Percentiles rank a stretch among this genome's conserved stretches.
Evolutionary conservation across 2,329 filamentous ascomycete species (phyloP).

Genomic region (Westerdykella sp.): DNA sequence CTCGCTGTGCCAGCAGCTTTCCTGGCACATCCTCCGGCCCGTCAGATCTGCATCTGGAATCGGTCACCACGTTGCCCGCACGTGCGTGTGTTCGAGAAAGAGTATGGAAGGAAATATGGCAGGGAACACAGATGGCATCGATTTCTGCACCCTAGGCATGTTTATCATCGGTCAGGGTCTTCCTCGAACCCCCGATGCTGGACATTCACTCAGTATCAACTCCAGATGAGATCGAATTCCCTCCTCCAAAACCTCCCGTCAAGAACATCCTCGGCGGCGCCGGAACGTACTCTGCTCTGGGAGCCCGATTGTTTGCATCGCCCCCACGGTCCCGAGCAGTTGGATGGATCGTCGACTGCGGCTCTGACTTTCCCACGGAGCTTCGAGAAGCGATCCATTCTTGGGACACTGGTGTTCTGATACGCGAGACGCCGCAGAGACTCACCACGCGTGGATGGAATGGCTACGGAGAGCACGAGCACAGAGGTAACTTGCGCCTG

Average conservation of each 20-base stretch:
- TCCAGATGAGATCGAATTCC: conserved; percentile 85
- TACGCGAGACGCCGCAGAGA: conserved; percentile 60
- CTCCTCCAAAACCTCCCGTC: conserved; percentile 61
- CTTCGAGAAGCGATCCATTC: conserved; percentile 59
- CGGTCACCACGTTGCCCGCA: neutral
- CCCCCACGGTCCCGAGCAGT: conserved; percentile 57
- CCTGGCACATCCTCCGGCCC: neutral
- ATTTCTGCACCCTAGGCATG: conserved; percentile 58
- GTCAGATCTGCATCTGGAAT: neutral
- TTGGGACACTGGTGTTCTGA: conserved; percentile 69
- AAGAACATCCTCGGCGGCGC: conserved; percentile 80
- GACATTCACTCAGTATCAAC: conserved; percentile 7
- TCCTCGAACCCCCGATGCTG: conserved; percentile 1
- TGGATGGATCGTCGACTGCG: conserved; percentile 87
- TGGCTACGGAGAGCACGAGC: conserved; percentile 66
- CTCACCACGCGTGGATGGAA: conserved; percentile 91
- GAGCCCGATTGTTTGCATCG: conserved; percentile 81
- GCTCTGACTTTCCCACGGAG: conserved; percentile 72
- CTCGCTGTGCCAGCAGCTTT: neutral
- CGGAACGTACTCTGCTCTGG: conserved; percentile 78
- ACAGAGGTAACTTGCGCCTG: conserved; percentile 44
- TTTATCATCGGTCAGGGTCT: conserved; percentile 53
- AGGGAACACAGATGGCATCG: conserved; percentile 29
- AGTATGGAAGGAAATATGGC: conserved; percentile 8
- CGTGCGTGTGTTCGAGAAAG: neutral